phyloP scores from a whole-genome alignment of 345 rosid genomes.

The Dovyalis caffra region DNA sequence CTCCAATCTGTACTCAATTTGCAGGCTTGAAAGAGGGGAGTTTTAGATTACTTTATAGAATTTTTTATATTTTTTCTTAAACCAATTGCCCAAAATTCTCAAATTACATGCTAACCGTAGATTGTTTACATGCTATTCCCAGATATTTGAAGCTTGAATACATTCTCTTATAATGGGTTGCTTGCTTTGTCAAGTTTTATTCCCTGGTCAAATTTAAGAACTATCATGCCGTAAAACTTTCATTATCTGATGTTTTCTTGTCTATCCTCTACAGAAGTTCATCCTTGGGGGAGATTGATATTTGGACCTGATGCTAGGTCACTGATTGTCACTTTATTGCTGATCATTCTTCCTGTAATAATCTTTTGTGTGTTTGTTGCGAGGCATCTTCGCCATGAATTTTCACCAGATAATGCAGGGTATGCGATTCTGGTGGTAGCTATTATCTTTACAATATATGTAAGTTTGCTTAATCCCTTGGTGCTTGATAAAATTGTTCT shows the following conservation, averaged over 20 bases:
- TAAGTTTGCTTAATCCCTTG: constrained; percentile 39
- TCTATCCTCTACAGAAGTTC: constrained; percentile 60
- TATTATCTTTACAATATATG: constrained; percentile 66
- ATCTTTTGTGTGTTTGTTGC: constrained; percentile 89
- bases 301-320: constrained; percentile 98
- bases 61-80: background rate
- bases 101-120: background rate
- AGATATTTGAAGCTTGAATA: background rate
- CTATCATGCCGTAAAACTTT: background rate
- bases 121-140: background rate
- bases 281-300: constrained; percentile 86
- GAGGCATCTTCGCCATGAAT: constrained; percentile 88
- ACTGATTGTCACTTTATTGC: constrained; percentile 61
- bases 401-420: constrained; percentile 73
- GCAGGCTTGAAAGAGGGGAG: background rate
- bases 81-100: background rate
- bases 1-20: no score
- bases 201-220: background rate
- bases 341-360: constrained; percentile 68
- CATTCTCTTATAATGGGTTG: background rate
- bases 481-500: background rate
- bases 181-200: background rate
- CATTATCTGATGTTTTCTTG: constrained; percentile 8
- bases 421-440: constrained; percentile 71
- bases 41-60: background rate